Evolutionary conservation across 192 early-diverging fungal genomes (phyloP).

Genomic region (Kappamyces sp.): DNA sequence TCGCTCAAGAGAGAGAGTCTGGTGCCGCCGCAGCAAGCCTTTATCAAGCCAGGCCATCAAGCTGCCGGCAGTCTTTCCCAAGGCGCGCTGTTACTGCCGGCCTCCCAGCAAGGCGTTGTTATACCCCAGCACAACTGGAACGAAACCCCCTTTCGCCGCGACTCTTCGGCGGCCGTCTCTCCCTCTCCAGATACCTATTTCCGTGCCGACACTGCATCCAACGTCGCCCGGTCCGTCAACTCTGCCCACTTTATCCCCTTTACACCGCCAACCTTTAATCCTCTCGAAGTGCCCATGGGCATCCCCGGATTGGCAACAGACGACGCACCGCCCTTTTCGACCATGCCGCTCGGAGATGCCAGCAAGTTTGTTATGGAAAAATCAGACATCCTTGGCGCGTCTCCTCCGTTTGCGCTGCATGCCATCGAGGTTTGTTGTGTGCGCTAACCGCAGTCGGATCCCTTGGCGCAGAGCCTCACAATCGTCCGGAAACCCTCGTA

Average conservation of each 20-base stretch:
- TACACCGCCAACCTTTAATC: conserved; percentile 23
- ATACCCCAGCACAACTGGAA: conserved; percentile 18
- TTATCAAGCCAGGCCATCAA: conserved; percentile 3
- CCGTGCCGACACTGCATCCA: conserved; percentile 1
- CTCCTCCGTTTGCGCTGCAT: conserved; percentile 7
- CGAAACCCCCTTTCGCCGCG: no score
- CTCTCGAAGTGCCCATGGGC: neutral
- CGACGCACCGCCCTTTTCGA: conserved; percentile 26
- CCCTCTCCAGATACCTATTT: conserved; percentile 11
- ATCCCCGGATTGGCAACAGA: neutral
- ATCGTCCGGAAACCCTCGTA: conserved; percentile 11
- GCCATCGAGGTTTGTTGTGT: neutral
- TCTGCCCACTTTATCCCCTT: conserved; percentile 14
- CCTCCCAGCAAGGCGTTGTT: conserved; percentile 42
- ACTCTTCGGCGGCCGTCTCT: no score
- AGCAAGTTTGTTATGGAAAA: conserved; percentile 5
- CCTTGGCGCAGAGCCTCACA: neutral
- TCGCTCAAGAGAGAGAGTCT: conserved; percentile 24
- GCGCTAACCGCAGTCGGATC: neutral
- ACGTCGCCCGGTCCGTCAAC: conserved; percentile 3
- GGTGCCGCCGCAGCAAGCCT: conserved; percentile 10
- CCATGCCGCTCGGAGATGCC: conserved; percentile 1
- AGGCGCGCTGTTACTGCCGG: conserved; percentile 34
- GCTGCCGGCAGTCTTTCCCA: conserved; percentile 1
- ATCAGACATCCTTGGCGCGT: conserved; percentile 4